These are phyloP conservation scores for Sordariomycetes sp. DNA, from an alignment of 2,329 filamentous ascomycete species.

Conservation along the genomic window DNA sequence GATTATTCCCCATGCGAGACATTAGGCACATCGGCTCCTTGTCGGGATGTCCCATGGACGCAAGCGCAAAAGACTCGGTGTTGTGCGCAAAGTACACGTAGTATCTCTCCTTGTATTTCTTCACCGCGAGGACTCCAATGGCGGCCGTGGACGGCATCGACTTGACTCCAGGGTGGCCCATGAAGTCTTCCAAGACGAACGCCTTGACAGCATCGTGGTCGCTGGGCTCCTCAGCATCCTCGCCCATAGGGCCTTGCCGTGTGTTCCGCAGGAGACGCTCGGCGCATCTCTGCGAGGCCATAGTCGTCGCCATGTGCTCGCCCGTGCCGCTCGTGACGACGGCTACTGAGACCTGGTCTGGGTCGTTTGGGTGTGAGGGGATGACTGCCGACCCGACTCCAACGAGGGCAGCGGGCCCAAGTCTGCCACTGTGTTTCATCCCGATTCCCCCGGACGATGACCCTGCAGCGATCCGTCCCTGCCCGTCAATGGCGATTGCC, in stretches of 20 bases:
- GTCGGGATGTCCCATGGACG: constrained; percentile 76
- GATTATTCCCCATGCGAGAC: constrained; percentile 17
- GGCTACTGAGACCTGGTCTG: constrained; percentile 57
- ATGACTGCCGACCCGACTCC: constrained; percentile 84
- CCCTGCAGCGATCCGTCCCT: constrained; percentile 80
- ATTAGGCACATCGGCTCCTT: constrained; percentile 68
- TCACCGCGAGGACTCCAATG: constrained; percentile 83
- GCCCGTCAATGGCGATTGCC: constrained; percentile 79
- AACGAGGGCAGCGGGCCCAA: constrained; percentile 85
- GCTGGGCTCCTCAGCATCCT: constrained; percentile 54
- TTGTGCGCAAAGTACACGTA: constrained; percentile 94
- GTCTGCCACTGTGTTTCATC: constrained; percentile 89
- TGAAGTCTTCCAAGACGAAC: constrained; percentile 83
- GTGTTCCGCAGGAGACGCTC: constrained; percentile 68
- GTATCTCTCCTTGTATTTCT: constrained; percentile 63
- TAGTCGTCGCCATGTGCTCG: constrained; percentile 93
- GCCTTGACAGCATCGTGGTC: constrained; percentile 62
- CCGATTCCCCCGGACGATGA: constrained; percentile 96
- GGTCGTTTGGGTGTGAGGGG: constrained; percentile 59
- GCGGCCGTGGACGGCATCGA: constrained; percentile 72
- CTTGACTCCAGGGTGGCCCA: constrained; percentile 75
- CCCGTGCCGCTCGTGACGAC: constrained; percentile 89
- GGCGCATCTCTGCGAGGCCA: constrained; percentile 78
- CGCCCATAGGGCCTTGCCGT: constrained; percentile 44
- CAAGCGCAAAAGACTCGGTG: constrained; percentile 76